Conservation (phyloP, 2,329 filamentous ascomycete species). For the Fusarium hostae region DNA sequence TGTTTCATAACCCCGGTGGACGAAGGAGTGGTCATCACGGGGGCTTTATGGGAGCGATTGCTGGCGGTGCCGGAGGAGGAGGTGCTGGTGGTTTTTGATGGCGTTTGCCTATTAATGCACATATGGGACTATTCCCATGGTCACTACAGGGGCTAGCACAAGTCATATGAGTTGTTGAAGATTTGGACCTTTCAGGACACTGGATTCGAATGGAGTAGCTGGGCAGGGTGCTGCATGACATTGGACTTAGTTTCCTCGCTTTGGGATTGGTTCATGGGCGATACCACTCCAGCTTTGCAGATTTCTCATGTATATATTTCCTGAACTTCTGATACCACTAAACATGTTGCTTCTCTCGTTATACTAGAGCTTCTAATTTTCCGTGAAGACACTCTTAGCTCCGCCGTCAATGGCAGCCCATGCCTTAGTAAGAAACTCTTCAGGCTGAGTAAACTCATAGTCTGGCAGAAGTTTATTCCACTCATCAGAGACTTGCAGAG, state of each 20-base stretch:
- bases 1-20: not conserved
- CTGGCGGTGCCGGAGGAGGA: not conserved
- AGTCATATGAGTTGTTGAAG: not conserved
- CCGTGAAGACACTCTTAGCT: not conserved
- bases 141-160: not conserved
- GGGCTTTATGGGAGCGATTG: not conserved
- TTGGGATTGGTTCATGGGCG: not conserved
- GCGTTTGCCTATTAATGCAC: too few species aligned
- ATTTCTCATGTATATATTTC: not conserved
- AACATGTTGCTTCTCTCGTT: not conserved
- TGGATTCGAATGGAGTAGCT: not conserved
- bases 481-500: constrained; percentile 53
- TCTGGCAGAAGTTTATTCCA: constrained; percentile 58
- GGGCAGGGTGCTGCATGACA: too few species aligned
- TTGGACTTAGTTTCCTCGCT: too few species aligned
- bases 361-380: not conserved
- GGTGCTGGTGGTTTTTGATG: not conserved
- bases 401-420: constrained; percentile 33
- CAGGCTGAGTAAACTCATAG: constrained; percentile 54
- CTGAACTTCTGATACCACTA: not conserved
- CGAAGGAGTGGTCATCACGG: not conserved
- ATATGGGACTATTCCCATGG: too few species aligned
- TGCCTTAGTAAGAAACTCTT: constrained; percentile 55
- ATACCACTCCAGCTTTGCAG: not conserved
- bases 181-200: not conserved